Evolutionary conservation across 495 filamentous ascomycete genomes (phyloP).

Genomic region (Penicillium diatomitis): DNA sequence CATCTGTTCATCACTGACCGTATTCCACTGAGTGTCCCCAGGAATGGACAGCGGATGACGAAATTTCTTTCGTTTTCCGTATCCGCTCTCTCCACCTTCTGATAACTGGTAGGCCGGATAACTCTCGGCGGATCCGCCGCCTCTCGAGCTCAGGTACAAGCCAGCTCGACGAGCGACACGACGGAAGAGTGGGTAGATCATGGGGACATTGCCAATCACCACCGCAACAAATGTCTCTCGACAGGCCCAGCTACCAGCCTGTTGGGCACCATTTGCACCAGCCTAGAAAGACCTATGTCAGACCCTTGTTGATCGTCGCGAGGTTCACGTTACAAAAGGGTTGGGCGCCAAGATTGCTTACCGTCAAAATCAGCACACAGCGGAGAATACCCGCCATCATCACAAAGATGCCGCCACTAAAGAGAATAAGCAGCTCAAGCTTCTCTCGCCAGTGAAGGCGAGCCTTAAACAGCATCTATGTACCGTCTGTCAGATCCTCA

Average conservation of each 20-base stretch:
- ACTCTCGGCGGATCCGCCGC: slow-evolving; percentile 3
- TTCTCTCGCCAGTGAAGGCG: slow-evolving; percentile 43
- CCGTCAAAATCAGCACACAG: slow-evolving; percentile 46
- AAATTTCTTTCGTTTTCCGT: slow-evolving; percentile 24
- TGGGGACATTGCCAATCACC: slow-evolving; percentile 50
- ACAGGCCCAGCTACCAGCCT: slow-evolving; percentile 54
- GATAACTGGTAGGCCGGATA: slow-evolving; percentile 24
- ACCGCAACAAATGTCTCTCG: slow-evolving; percentile 56
- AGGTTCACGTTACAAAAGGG: neutral
- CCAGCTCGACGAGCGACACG: slow-evolving; percentile 26
- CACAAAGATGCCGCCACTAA: slow-evolving; percentile 50
- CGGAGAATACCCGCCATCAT: slow-evolving; percentile 53
- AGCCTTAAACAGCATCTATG: slow-evolving; percentile 45
- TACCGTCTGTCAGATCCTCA: neutral
- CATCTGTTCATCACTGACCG: slow-evolving; percentile 34
- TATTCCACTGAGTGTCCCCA: slow-evolving; percentile 29
- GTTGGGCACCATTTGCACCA: slow-evolving; percentile 38
- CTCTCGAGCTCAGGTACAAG: slow-evolving; percentile 16
- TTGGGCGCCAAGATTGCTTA: slow-evolving; percentile 12
- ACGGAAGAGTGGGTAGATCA: slow-evolving; percentile 47
- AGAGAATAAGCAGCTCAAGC: slow-evolving; percentile 44
- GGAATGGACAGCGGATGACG: slow-evolving; percentile 32
- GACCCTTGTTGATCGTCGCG: too few relatives aligned
- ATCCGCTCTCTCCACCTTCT: slow-evolving; percentile 13
- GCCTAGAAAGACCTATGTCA: slow-evolving; percentile 13